Evolutionary conservation across 805 yeast genomes (phyloP).

Genomic region (Cyberlindnera bimundalis): DNA sequence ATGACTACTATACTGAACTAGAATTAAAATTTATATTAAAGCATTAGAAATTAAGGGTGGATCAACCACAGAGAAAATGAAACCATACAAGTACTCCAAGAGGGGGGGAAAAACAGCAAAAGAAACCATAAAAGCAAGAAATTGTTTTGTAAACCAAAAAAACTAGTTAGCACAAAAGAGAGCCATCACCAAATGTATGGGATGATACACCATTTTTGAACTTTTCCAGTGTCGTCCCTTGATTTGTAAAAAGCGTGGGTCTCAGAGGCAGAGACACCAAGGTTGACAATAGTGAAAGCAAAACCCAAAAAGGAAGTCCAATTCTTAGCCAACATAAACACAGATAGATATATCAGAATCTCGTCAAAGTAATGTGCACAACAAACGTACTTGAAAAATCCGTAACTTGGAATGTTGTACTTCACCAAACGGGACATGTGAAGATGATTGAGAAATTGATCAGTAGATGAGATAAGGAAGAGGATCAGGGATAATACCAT

Average conservation of each 20-base stretch:
- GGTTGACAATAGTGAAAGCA: constrained; percentile 39
- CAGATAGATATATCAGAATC: constrained; percentile 46
- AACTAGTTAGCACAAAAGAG: not conserved
- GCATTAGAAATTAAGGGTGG: no score
- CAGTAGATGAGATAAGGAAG: constrained; percentile 33
- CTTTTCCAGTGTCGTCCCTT: constrained; percentile 19
- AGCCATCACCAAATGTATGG: constrained; percentile 33
- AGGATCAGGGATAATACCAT: constrained; percentile 16
- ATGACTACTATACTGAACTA: no score
- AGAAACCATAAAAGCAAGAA: not conserved
- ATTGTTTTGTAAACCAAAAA: not conserved
- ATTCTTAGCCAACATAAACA: constrained; percentile 23
- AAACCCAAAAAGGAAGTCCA: constrained; percentile 19
- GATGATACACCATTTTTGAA: constrained; percentile 33
- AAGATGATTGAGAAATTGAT: constrained; percentile 37
- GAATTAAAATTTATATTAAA: no score
- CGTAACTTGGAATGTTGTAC: constrained; percentile 48
- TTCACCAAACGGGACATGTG: constrained; percentile 26
- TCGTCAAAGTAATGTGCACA: constrained; percentile 76
- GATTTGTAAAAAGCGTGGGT: constrained; percentile 44
- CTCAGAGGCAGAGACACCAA: constrained; percentile 54
- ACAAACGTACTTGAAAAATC: constrained; percentile 47
- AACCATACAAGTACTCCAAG: no score
- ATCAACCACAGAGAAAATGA: no score
- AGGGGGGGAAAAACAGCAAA: no score